Conservation (phyloP, 768 basidiomycete species). For the Tulasnella sp. region DNA sequence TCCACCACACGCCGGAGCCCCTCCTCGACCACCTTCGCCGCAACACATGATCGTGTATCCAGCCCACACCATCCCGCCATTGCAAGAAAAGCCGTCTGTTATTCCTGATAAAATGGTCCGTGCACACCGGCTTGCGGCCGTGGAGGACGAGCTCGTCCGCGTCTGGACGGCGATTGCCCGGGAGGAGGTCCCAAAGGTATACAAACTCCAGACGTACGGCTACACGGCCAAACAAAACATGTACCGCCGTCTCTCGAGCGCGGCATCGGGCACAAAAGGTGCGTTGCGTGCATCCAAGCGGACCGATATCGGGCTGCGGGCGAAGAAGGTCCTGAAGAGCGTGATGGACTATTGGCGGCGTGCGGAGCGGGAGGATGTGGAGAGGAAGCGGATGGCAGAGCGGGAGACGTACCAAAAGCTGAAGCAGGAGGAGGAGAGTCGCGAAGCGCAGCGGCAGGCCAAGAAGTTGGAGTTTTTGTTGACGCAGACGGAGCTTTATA, state of each 20-base stretch:
- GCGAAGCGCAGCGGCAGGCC: slow-evolving; percentile 87
- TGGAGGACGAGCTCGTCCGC: slow-evolving; percentile 78
- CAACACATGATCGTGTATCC: background rate
- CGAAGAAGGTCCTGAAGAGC: slow-evolving; percentile 83
- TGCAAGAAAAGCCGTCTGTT: background rate
- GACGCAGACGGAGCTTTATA: slow-evolving; percentile 96
- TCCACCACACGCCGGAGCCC: background rate
- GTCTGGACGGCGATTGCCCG: slow-evolving; percentile 84
- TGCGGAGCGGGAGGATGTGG: slow-evolving; percentile 93
- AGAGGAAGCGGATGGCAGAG: slow-evolving; percentile 84
- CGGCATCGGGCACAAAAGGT: background rate
- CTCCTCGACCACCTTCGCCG: slow-evolving; percentile 1
- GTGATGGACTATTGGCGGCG: slow-evolving; percentile 97
- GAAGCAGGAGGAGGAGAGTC: slow-evolving; percentile 80
- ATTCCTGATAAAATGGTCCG: slow-evolving; percentile 32
- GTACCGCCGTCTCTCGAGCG: slow-evolving; percentile 48
- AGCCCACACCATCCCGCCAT: background rate
- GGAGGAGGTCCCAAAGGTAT: slow-evolving; percentile 76
- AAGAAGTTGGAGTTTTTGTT: slow-evolving; percentile 97
- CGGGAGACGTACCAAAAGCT: slow-evolving; percentile 84
- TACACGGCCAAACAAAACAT: slow-evolving; percentile 56
- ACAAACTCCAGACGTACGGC: slow-evolving; percentile 59
- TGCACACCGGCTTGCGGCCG: slow-evolving; percentile 57
- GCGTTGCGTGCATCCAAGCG: background rate
- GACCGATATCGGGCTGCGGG: slow-evolving; percentile 48